A percentile compares a stretch with the other conserved stretches of the same genome.
phyloP scores from a whole-genome alignment of 2,329 filamentous ascomycete species.

The Curvularia sp. region DNA sequence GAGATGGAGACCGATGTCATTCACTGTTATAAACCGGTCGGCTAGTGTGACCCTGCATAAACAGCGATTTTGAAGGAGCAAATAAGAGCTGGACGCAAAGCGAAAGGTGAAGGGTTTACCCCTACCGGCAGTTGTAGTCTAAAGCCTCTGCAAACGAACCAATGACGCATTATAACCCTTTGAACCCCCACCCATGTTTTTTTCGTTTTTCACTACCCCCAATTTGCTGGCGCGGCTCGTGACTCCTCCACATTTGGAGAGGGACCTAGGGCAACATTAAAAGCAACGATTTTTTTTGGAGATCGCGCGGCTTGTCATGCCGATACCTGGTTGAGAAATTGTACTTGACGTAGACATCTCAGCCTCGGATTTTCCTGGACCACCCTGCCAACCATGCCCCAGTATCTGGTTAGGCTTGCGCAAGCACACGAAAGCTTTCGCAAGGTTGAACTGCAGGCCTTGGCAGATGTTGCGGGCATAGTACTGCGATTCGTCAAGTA shows the following conservation, averaged over 20 bases:
- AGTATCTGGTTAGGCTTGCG: slow-evolving; percentile 88
- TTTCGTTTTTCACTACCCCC: slow-evolving; percentile 1
- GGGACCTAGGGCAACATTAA: neutral
- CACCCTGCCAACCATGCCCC: slow-evolving; percentile 50
- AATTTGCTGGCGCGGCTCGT: slow-evolving; percentile 9
- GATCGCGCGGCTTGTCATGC: slow-evolving; percentile 19
- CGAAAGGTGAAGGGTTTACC: slow-evolving; percentile 1
- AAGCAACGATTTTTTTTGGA: neutral
- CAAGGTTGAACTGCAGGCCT: slow-evolving; percentile 78
- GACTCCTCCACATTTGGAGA: slow-evolving; percentile 20
- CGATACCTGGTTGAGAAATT: slow-evolving; percentile 29
- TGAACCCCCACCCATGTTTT: slow-evolving; percentile 20
- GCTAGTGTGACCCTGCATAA: slow-evolving; percentile 4
- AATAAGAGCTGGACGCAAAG: neutral
- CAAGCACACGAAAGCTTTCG: slow-evolving; percentile 94
- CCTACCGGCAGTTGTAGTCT: slow-evolving; percentile 5
- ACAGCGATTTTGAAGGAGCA: neutral
- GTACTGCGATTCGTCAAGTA: slow-evolving; percentile 78
- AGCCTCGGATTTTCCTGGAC: neutral
- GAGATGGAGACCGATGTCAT: slow-evolving; percentile 11
- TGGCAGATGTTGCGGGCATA: slow-evolving; percentile 73
- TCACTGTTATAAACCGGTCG: slow-evolving; percentile 2
- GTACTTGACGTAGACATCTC: neutral
- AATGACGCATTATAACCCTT: slow-evolving; percentile 14
- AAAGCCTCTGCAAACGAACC: slow-evolving; percentile 21